Evolutionary conservation across 257 asterid genomes (phyloP).

Genomic region (Plectranthus barbatus): DNA sequence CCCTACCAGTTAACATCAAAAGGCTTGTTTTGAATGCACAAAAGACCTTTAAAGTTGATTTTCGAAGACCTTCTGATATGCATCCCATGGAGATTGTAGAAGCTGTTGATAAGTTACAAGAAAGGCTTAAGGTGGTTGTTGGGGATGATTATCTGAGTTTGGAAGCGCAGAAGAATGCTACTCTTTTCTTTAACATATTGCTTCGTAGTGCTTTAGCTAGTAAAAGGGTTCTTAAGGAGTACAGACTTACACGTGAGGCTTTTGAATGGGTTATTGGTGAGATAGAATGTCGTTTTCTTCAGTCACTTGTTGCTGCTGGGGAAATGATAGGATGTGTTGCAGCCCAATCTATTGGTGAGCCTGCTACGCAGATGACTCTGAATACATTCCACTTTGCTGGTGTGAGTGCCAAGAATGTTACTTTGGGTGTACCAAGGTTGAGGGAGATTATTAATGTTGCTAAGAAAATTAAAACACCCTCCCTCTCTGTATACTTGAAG

Average conservation of each 20-base stretch:
- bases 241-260: conserved; percentile 88
- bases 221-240: conserved; percentile 88
- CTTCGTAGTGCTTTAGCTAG: conserved; percentile 97
- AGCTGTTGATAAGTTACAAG: conserved; percentile 95
- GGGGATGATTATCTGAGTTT: conserved; percentile 96
- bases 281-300: conserved; percentile 94
- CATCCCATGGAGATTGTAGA: conserved; percentile 99
- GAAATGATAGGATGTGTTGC: conserved; percentile 99
- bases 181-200: conserved; percentile 89
- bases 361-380: conserved; percentile 99
- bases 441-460: conserved; percentile 99
- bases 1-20: conserved; percentile 84
- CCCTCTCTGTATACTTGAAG: conserved; percentile 87
- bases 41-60: conserved; percentile 91
- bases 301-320: conserved; percentile 97
- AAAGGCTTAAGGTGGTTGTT: conserved; percentile 95
- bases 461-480: conserved; percentile 92
- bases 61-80: conserved; percentile 90
- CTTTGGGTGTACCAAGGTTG: conserved; percentile 97
- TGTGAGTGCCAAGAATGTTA: conserved; percentile 99
- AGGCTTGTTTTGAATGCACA: conserved; percentile 90
- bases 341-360: conserved; percentile 98
- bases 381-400: conserved; percentile 99
- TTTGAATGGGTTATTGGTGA: conserved; percentile 99
- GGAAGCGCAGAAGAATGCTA: conserved; percentile 98